phyloP scores from a whole-genome alignment of 1,139 yeast genomes.

The Scheffersomyces titani region DNA sequence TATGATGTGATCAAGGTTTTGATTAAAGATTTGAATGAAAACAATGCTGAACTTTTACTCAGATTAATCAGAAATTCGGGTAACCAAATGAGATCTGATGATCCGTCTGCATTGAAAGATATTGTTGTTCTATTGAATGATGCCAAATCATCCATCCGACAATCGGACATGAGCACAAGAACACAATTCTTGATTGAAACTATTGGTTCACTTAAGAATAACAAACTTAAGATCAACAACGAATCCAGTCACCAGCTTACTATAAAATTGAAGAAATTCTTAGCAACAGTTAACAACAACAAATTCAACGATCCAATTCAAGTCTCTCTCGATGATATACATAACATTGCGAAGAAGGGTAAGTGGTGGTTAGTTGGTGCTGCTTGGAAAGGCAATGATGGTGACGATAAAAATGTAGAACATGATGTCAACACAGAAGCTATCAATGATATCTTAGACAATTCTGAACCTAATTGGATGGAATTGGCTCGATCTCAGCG shows the following conservation, averaged over 20 bases:
- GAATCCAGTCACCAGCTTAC: conserved; percentile 53
- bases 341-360: conserved; percentile 72
- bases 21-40: conserved; percentile 61
- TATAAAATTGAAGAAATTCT: conserved; percentile 65
- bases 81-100: conserved; percentile 83
- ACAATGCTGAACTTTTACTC: conserved; percentile 74
- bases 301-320: conserved; percentile 73
- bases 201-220: conserved; percentile 81
- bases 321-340: conserved; percentile 82
- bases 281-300: conserved; percentile 52
- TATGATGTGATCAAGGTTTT: conserved; percentile 72
- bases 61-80: conserved; percentile 78
- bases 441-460: conserved; percentile 59
- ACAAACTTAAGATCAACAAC: conserved; percentile 60
- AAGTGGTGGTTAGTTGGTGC: conserved; percentile 99
- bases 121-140: conserved; percentile 63
- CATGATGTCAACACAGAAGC: conserved; percentile 30
- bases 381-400: conserved; percentile 78
- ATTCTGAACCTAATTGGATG: conserved; percentile 84
- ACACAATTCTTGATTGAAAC: conserved; percentile 84
- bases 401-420: conserved; percentile 15
- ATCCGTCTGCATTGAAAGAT: conserved; percentile 81
- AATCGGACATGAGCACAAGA: conserved; percentile 55
- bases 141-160: conserved; percentile 14
- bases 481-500: conserved; percentile 82